Evolutionary conservation across 306 rosid genomes (phyloP).

Genomic region (Dalbergia cochinchinensis): DNA sequence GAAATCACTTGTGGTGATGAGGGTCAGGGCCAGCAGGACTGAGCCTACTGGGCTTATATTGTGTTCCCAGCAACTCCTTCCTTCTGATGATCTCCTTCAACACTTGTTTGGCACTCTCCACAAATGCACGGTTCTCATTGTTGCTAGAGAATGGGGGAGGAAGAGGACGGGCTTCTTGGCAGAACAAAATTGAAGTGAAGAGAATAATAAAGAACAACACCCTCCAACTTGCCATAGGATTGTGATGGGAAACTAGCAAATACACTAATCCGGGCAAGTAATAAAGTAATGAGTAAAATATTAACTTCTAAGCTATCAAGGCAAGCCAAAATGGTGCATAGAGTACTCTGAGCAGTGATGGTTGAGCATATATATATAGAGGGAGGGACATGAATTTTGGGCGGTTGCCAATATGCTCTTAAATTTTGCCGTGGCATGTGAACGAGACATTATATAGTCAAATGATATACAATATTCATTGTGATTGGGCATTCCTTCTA

Average conservation of each 20-base stretch:
- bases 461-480: slow-evolving; percentile 29
- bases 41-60: slow-evolving; percentile 37
- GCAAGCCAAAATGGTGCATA: too few relatives aligned
- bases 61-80: slow-evolving; percentile 43
- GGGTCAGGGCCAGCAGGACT: slow-evolving; percentile 66
- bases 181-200: slow-evolving; percentile 44
- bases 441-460: slow-evolving; percentile 33
- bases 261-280: too few relatives aligned
- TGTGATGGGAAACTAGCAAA: background rate
- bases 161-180: slow-evolving; percentile 41
- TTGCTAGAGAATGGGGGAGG: slow-evolving; percentile 1
- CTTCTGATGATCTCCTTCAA: slow-evolving; percentile 53
- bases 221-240: slow-evolving; percentile 34
- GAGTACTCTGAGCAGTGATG: slow-evolving; percentile 5
- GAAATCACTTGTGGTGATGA: slow-evolving; percentile 49
- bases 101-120: slow-evolving; percentile 46
- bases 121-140: slow-evolving; percentile 19
- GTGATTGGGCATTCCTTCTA: slow-evolving; percentile 11
- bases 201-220: slow-evolving; percentile 44
- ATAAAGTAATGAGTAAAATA: too few relatives aligned
- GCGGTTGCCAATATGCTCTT: too few relatives aligned
- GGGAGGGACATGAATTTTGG: slow-evolving; percentile 18
- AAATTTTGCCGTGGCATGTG: too few relatives aligned
- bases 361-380: slow-evolving; percentile 36
- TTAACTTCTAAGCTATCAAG: too few relatives aligned